phyloP scores from a whole-genome alignment of 192 early-diverging fungal species.

The Podila horticola region DNA sequence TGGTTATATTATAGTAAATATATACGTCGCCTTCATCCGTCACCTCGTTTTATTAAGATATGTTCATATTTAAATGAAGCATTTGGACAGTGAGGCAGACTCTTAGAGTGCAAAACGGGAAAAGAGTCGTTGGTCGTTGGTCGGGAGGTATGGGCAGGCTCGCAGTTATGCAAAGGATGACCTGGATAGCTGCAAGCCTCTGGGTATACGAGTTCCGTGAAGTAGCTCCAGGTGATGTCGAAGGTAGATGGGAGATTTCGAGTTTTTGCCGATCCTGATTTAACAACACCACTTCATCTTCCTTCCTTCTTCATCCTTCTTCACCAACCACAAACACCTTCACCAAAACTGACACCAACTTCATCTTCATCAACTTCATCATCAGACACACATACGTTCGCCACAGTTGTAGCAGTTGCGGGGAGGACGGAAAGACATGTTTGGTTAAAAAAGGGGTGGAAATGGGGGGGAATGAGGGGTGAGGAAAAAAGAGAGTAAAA shows the following conservation, averaged over 20 bases:
- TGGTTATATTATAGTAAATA: slow-evolving; percentile 23
- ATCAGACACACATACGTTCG: slow-evolving; percentile 44
- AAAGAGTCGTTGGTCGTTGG: neutral
- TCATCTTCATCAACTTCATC: slow-evolving; percentile 4
- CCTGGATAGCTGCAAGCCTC: no score
- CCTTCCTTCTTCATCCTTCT: neutral
- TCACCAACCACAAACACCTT: neutral
- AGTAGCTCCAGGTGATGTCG: no score
- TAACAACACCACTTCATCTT: no score
- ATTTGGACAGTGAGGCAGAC: neutral
- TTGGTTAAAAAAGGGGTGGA: slow-evolving; percentile 10
- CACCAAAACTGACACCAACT: neutral
- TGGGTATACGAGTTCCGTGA: no score
- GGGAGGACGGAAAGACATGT: slow-evolving; percentile 49
- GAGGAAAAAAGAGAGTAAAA: slow-evolving; percentile 19
- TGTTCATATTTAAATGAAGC: slow-evolving; percentile 32
- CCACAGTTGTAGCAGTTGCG: slow-evolving; percentile 53
- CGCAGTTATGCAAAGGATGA: no score
- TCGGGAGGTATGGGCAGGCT: no score
- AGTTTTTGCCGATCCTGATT: no score
- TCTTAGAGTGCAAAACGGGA: neutral
- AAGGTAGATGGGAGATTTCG: no score
- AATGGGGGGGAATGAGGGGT: slow-evolving; percentile 8
- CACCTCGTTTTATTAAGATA: slow-evolving; percentile 51
- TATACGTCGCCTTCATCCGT: slow-evolving; percentile 47